Evolutionary conservation across 139 green algal genomes (phyloP), one percentile per base, ranked within the genome.

Genomic region (Chlorella sp.): DNA sequence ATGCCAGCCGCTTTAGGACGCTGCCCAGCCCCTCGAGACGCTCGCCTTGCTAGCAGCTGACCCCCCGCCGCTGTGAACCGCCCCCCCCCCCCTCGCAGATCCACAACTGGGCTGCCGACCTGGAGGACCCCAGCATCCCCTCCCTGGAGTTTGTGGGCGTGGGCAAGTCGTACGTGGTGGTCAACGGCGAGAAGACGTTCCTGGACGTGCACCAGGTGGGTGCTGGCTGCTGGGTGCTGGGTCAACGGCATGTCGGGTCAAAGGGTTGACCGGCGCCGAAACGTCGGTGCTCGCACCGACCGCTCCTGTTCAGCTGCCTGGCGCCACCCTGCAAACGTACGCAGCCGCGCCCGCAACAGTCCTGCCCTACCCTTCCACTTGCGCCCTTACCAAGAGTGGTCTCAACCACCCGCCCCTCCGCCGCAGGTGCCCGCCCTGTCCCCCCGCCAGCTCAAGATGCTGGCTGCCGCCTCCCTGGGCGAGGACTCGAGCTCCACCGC

Each of bases 21-120:
- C n/a, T n/a, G n/a, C n/a, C n/a, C n/a, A n/a, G n/a, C n/a, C n/a
- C n/a, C n/a, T n/a, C n/a, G n/a, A n/a, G n/a, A n/a, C n/a, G n/a
- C n/a, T n/a, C n/a, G n/a, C n/a, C n/a, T n/a, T 43, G 65, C 64
- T 26, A 60, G 13, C 51, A 70, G 14, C 64, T 40, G 30, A 40
- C 41, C 32, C 32, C 64, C 20, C 20, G 64, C 30, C 4, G 9
- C 14, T 40, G 64, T 36, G 32, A 28, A 32, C 16, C 64, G 13
- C 64, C 32, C 9, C 30, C 3, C 64, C 64, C 64, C 64, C 64
- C 67, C 24, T 17, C 24, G 41, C 72, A 77, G 72, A 95, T 98
- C 89, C 95, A 98, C 90, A 94, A 93, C 88, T 96, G 92, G 92
- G 88, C 88, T 38, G 67, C 84, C 20, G 76, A 93, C 48, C 89